Evolutionary conservation across 768 basidiomycete species (phyloP).

Genomic region (Obba rivulosa): DNA sequence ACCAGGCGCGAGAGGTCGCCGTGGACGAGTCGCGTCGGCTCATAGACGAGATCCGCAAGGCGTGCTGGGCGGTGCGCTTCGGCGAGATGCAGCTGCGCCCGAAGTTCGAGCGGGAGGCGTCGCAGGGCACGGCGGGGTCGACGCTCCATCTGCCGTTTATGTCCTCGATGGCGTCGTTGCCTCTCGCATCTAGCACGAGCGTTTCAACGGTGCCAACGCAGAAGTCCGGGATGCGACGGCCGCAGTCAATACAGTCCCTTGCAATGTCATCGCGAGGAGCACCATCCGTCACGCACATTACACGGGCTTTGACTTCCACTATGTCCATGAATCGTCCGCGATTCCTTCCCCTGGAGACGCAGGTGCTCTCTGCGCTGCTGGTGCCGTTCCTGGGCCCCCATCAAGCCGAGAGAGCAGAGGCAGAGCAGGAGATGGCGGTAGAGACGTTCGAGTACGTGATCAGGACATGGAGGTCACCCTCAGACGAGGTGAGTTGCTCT

Average conservation of each 20-base stretch:
- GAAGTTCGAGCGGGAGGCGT: constrained; percentile 26
- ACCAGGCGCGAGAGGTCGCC: constrained; percentile 49
- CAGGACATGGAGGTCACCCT: constrained; percentile 50
- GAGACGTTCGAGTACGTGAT: constrained; percentile 57
- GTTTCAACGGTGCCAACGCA: constrained; percentile 20
- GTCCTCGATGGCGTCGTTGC: constrained; percentile 14
- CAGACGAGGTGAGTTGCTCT: constrained; percentile 42
- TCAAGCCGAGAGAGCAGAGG: constrained; percentile 32
- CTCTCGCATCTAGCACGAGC: constrained; percentile 8
- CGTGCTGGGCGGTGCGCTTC: constrained; percentile 50
- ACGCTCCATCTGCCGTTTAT: constrained; percentile 28
- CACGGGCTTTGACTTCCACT: constrained; percentile 29
- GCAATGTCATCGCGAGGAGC: constrained; percentile 20
- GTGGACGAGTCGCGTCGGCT: constrained; percentile 46
- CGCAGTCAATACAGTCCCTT: constrained; percentile 37
- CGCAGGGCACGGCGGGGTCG: constrained; percentile 27
- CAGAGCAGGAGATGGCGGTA: constrained; percentile 50
- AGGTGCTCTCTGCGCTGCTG: constrained; percentile 55
- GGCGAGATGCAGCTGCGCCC: constrained; percentile 32
- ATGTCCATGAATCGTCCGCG: constrained; percentile 22
- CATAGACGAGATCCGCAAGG: constrained; percentile 49
- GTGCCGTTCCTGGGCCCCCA: constrained; percentile 45
- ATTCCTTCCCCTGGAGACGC: constrained; percentile 49
- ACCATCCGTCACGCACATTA: constrained; percentile 40
- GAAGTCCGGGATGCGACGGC: constrained; percentile 30